phyloP scores from a whole-genome alignment of 768 basidiomycete species.

The Suillus plorans region DNA sequence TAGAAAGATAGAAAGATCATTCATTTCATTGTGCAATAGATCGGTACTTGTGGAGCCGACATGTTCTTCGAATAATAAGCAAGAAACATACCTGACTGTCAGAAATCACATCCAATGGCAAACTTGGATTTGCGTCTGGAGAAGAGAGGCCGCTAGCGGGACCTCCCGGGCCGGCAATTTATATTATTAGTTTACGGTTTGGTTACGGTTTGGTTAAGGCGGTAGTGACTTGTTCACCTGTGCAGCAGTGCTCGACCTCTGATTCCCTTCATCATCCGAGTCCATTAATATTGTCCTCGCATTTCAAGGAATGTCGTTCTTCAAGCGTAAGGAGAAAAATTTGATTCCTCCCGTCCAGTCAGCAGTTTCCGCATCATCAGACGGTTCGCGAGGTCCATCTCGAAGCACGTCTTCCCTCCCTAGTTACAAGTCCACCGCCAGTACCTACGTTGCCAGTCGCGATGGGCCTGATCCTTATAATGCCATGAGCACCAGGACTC shows the following conservation, averaged over 20 bases:
- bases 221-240: no score
- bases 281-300: neutral
- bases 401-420: conserved; percentile 40
- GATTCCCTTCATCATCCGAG: neutral
- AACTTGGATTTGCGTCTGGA: no score
- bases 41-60: no score
- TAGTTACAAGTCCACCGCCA: conserved; percentile 50
- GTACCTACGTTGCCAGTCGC: conserved; percentile 67
- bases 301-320: conserved; percentile 31
- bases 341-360: conserved; percentile 67
- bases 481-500: conserved; percentile 23
- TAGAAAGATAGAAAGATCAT: no score
- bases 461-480: conserved; percentile 59
- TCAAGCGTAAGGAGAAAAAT: conserved; percentile 64
- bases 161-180: no score
- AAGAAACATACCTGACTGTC: no score
- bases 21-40: no score
- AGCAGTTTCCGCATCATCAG: conserved; percentile 21
- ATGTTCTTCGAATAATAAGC: no score
- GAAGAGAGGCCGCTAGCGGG: no score
- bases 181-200: neutral
- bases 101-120: no score
- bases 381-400: conserved; percentile 28
- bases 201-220: neutral
- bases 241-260: neutral